Base-by-base conservation (phyloP, 495 filamentous ascomycete genomes). In the Penicillium cataractarum region DNA sequence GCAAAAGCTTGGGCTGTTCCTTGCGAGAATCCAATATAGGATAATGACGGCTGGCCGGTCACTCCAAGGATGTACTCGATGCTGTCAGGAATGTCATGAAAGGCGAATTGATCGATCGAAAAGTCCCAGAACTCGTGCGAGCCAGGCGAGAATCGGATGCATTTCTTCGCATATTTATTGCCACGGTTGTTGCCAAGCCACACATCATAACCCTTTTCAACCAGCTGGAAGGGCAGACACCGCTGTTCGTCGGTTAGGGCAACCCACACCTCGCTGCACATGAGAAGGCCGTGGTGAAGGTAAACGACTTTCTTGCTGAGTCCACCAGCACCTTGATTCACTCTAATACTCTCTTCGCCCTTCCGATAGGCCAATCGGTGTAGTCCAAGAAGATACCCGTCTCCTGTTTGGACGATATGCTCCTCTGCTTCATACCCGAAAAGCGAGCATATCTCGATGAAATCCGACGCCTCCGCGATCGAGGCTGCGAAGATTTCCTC, bases 211-310 rank as follows among this genome's bases (percentile, higher is more conserved):
- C 95, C 95, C 70, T 83, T 85, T 71, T 98, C 93, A 0, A 97
- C 93, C 46, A 99, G 80, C 61, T 88, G 84, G 74, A 99, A 99
- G 0, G 95, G 92, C 13, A 99, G 80, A 62, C 87, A 91, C 57
- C 92, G 83, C 74, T 96, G 85, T 64, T 87, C 88, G 52, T 99
- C 92, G 4, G 94, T 93, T 68, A 92, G 77, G 71, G 92, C 96
- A 21, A 97, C 91, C 95, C 95, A 99, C 22, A 98, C 95, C 78
- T 99, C 95, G 74, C 93, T 97, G 74, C 96, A 97, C 95, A 99
- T 99, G 60, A 99, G 82, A 56, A 99, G 82, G 24, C 95, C 95
- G 76, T 99, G 95, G 75, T 99, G 95, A 63, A 99, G 79, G 74
- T 98, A 99, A 9, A 97, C 89, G 10, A 97, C 91, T 60, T 88